These are phyloP conservation scores for Candida coquimbonensis DNA, from an alignment of 805 yeast species.

Conservation along the genomic window DNA sequence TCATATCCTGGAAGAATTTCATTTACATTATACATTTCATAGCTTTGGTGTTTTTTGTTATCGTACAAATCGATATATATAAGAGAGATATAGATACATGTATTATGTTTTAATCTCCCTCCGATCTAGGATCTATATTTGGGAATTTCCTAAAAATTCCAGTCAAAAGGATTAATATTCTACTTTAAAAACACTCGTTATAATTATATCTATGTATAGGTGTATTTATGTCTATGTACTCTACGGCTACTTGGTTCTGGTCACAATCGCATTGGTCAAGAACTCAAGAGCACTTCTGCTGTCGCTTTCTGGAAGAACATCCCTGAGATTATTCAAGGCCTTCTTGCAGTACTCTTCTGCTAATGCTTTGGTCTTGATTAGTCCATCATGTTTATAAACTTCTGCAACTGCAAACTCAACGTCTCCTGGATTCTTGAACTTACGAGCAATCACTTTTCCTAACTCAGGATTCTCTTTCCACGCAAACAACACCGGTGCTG, in stretches of 20 bases:
- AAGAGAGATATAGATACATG: no score
- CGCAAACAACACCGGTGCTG: conserved; percentile 93
- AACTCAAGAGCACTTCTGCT: conserved; percentile 83
- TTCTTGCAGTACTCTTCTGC: conserved; percentile 73
- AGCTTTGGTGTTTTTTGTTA: no score
- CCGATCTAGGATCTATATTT: no score
- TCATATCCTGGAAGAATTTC: no score
- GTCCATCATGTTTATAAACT: conserved; percentile 66
- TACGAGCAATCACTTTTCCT: conserved; percentile 77
- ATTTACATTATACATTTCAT: no score
- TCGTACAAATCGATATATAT: no score
- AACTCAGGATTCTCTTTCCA: conserved; percentile 85
- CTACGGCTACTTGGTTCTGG: conserved; percentile 55
- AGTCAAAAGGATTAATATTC: no score
- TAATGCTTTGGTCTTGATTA: conserved; percentile 64
- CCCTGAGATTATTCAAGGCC: conserved; percentile 65
- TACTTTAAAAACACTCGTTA: no score
- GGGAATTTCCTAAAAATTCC: no score
- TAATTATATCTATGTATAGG: no score
- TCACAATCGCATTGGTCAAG: conserved; percentile 74
- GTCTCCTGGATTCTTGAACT: conserved; percentile 77
- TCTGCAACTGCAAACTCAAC: conserved; percentile 73
- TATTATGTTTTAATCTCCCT: no score
- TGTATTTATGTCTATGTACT: not conserved
- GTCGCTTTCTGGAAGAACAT: conserved; percentile 74